Percentiles rank a stretch among this genome's conserved stretches.
Conservation (phyloP, 2,329 filamentous ascomycete genomes). For the Scytalidium lignicola region DNA sequence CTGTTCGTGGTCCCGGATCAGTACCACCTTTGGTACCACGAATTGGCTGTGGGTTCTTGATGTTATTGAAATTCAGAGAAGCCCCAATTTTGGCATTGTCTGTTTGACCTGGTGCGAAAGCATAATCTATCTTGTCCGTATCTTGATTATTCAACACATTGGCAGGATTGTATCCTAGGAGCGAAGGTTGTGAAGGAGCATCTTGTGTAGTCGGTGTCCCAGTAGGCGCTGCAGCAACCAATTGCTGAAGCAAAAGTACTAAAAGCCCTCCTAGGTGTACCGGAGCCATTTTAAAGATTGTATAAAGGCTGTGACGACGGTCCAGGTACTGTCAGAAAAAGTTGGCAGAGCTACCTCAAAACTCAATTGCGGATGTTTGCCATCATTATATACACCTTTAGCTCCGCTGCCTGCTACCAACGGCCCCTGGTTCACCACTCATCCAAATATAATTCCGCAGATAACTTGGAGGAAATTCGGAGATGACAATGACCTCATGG, state of each 20-base stretch:
- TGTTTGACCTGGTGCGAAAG: constrained; percentile 45
- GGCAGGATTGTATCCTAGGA: constrained; percentile 34
- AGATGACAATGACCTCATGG: neutral
- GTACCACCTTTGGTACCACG: constrained; percentile 44
- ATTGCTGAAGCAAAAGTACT: constrained; percentile 15
- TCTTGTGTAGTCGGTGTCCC: neutral
- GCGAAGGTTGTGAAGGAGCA: constrained; percentile 5
- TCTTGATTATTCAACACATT: constrained; percentile 30
- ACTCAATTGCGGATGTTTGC: neutral
- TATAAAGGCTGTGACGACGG: neutral
- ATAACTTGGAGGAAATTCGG: neutral
- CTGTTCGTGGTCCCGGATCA: constrained; percentile 46
- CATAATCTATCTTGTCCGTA: constrained; percentile 30
- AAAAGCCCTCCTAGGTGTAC: neutral
- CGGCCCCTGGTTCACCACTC: neutral
- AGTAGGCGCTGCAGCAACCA: constrained; percentile 11
- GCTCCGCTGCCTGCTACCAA: neutral
- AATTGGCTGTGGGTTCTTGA: constrained; percentile 49
- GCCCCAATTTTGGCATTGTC: constrained; percentile 44
- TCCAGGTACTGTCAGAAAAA: neutral
- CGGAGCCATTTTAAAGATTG: neutral
- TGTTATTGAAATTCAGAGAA: constrained; percentile 48
- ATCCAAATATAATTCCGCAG: neutral
- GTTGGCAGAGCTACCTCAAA: neutral
- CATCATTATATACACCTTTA: neutral